Percentiles rank a stretch among this genome's conserved stretches.
Evolutionary conservation across 192 early-diverging fungal genomes (phyloP).

Genomic region (Coemansia sp.): DNA sequence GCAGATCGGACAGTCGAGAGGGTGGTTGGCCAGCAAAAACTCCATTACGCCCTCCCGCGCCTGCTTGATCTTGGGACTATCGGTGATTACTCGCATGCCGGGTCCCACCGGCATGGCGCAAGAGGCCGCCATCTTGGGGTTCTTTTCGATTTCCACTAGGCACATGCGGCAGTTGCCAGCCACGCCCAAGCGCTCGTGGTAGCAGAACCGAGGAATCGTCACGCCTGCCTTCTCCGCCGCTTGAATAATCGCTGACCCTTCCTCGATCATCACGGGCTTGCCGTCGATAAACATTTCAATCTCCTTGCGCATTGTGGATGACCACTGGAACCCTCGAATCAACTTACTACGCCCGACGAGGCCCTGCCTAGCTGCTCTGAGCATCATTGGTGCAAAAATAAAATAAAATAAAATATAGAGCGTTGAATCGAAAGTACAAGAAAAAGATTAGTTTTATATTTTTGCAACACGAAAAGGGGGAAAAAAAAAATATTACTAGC

Average conservation of each 20-base stretch:
- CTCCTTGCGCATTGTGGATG: slow-evolving; percentile 51
- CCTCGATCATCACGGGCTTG: slow-evolving; percentile 86
- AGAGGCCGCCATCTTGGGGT: slow-evolving; percentile 95
- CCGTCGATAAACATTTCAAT: slow-evolving; percentile 92
- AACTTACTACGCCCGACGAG: background rate
- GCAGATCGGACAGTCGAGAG: slow-evolving; percentile 97
- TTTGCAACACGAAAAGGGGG: no score
- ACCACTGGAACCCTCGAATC: slow-evolving; percentile 19
- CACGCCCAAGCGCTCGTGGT: slow-evolving; percentile 90
- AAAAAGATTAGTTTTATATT: no score
- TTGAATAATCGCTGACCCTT: slow-evolving; percentile 95
- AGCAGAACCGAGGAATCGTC: slow-evolving; percentile 70
- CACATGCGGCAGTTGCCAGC: slow-evolving; percentile 99
- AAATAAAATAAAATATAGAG: slow-evolving; percentile 3
- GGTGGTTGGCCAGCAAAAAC: slow-evolving; percentile 96
- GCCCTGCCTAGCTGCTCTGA: slow-evolving; percentile 1
- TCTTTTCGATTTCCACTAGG: slow-evolving; percentile 95
- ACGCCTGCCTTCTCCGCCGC: slow-evolving; percentile 96
- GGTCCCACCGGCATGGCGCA: slow-evolving; percentile 98
- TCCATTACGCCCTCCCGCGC: slow-evolving; percentile 93
- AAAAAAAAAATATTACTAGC: no score
- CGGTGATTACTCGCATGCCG: slow-evolving; percentile 96
- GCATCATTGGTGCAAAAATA: slow-evolving; percentile 6
- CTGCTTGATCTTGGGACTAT: slow-evolving; percentile 93
- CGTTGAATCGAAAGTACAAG: background rate